Conservation (phyloP, 108 stramenopile genomes). For the Cyclostephanos invisitatus region DNA sequence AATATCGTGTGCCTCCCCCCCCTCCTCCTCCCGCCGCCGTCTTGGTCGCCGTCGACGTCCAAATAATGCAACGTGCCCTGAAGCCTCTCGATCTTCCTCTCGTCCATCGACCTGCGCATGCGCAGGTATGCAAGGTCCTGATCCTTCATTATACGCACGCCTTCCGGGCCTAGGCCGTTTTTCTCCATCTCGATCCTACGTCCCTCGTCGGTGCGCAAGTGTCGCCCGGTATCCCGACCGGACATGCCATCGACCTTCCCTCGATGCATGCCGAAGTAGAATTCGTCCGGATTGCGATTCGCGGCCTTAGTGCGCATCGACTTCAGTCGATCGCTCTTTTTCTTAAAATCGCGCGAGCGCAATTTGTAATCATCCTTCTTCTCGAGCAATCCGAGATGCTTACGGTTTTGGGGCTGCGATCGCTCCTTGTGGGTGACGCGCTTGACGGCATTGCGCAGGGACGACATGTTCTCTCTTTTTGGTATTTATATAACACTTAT, state of each 20-base stretch:
- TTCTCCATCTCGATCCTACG: conserved; percentile 51
- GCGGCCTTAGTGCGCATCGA: conserved; percentile 78
- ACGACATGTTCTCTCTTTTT: conserved; percentile 77
- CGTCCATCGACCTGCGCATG: conserved; percentile 79
- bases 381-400: conserved; percentile 94
- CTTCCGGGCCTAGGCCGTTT: conserved; percentile 55
- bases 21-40: conserved; percentile 19
- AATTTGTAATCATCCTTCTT: conserved; percentile 96
- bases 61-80: conserved; percentile 83
- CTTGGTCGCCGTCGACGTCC: conserved; percentile 25
- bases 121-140: conserved; percentile 95
- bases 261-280: conserved; percentile 97
- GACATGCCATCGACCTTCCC: conserved; percentile 59
- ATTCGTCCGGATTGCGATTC: conserved; percentile 98
- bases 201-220: conserved; percentile 56
- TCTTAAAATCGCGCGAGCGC: conserved; percentile 92
- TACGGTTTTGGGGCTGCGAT: conserved; percentile 85
- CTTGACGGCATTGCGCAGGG: conserved; percentile 98
- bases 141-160: conserved; percentile 89
- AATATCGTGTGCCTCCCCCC: conserved; percentile 78
- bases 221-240: conserved; percentile 51
- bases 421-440: conserved; percentile 98
- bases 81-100: conserved; percentile 75
- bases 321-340: conserved; percentile 76
- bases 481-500: no score